Evolutionary conservation across 2,329 filamentous ascomycete species (phyloP), one percentile per base, ranked within the genome.

Genomic region (Arthrobotrys sphaeroides): DNA sequence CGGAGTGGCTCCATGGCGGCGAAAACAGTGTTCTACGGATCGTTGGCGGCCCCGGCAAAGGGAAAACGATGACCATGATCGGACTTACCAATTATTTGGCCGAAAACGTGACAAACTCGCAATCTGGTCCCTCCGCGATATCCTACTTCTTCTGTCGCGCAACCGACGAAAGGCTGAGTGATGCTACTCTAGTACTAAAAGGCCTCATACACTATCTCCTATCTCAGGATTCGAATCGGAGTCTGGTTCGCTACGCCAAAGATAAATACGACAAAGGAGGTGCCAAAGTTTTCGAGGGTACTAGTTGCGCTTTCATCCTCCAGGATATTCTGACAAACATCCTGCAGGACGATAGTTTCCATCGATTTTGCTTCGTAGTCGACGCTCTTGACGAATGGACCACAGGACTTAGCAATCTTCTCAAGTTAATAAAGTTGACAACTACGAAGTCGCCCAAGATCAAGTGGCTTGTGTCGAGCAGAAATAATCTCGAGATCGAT

Each of bases 71-170:
- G 40, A 43, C 40, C 31, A 33, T 33, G 31, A 33, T 33, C 31
- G 31, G 31, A 7, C 20, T 49, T 20, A 49, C 24, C 7, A 22
- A 49, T 20, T 22, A 22, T 20, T 20, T 49, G 2, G 16, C 18
- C n/a, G 18, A 49, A 49, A 18, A 49, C 2, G 26, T 51, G n/a
- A 26, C 24, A 16, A 33, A 7, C 12, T 7, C 31, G 7, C 2
- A 33, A 33, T 26, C 9, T 2, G n/a, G 33, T 9, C 49, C 49
- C 13, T 28, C 28, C 12, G 49, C 49, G 22, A 55, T 55, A 12
- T 26, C 49, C 13, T 55, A 28, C 18, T 55, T 31, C 49, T 55
- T 55, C n/a, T 55, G 49, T 9, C 49, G 28, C 24, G 49, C 49
- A 18, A 36, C 49, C n/a, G 49, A 55, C 10, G 49, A 55, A 9